Evolutionary conservation across 257 asterid genomes (phyloP).

Genomic region (Phtheirospermum japonicum): DNA sequence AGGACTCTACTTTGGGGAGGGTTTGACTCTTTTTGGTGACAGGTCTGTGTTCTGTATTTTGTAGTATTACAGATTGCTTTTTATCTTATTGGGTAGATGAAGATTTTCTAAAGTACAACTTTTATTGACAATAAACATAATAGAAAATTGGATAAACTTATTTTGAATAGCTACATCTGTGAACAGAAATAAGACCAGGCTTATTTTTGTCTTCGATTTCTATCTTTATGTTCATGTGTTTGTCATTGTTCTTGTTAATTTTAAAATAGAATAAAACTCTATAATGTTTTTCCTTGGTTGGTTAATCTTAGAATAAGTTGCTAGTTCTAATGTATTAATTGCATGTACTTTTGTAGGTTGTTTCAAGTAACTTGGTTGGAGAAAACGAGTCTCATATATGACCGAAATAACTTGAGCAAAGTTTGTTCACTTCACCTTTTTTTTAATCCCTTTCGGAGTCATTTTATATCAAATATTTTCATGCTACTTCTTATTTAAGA

Average conservation of each 20-base stretch:
- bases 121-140: not conserved
- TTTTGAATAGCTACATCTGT: constrained; percentile 7
- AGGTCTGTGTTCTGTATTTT: constrained; percentile 49
- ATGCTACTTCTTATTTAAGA: constrained; percentile 10
- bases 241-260: constrained; percentile 5
- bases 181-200: not conserved
- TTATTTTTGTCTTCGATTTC: not conserved
- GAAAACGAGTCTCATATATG: constrained; percentile 81
- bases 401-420: constrained; percentile 63
- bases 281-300: not conserved
- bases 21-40: constrained; percentile 78
- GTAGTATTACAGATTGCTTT: not conserved
- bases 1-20: constrained; percentile 76
- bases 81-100: not conserved
- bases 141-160: constrained; percentile 11
- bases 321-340: constrained; percentile 32
- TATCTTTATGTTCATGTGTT: constrained; percentile 5
- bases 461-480: constrained; percentile 12
- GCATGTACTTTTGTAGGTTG: constrained; percentile 71
- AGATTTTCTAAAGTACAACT: not conserved
- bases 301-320: constrained; percentile 18
- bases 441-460: constrained; percentile 21
- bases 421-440: constrained; percentile 58
- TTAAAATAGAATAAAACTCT: constrained; percentile 8
- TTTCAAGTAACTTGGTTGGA: constrained; percentile 86